Percentiles rank a stretch among this genome's conserved stretches.
phyloP scores from a whole-genome alignment of 1,284 basidiomycete genomes.

The Leccinum griseonigrum region DNA sequence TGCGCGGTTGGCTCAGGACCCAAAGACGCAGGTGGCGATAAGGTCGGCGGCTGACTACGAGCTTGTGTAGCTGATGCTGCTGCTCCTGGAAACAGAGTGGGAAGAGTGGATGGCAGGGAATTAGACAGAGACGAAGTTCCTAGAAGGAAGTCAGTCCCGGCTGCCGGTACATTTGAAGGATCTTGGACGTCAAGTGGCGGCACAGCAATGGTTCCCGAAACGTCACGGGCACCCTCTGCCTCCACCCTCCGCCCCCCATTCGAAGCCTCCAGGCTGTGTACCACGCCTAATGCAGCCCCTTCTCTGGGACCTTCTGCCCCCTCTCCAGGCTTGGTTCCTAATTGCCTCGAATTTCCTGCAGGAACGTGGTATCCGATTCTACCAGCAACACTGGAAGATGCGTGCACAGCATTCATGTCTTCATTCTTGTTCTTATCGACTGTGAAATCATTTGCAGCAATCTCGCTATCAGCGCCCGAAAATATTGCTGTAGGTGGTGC shows the following conservation, averaged over 20 bases:
- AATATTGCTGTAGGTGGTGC: conserved; percentile 11
- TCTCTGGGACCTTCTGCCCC: conserved; percentile 3
- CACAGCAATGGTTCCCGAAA: conserved; percentile 25
- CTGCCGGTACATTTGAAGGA: conserved; percentile 24
- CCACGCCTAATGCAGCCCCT: conserved; percentile 18
- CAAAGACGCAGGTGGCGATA: conserved; percentile 2
- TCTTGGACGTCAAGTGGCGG: conserved; percentile 14
- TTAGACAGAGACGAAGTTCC: conserved; percentile 16
- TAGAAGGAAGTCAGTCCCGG: conserved; percentile 12
- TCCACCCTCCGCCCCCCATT: conserved; percentile 10
- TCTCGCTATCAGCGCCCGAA: conserved; percentile 2
- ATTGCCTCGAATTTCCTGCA: background rate
- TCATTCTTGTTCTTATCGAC: conserved; percentile 8
- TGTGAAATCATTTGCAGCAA: background rate
- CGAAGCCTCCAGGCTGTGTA: conserved; percentile 23
- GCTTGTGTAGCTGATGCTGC: conserved; percentile 2
- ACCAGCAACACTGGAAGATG: conserved; percentile 8
- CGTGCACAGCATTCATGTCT: conserved; percentile 1
- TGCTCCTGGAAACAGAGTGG: conserved; percentile 8
- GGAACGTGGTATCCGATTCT: conserved; percentile 2
- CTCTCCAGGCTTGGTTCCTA: conserved; percentile 7
- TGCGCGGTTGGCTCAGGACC: conserved; percentile 3
- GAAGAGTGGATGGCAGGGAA: conserved; percentile 7
- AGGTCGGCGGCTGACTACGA: conserved; percentile 4
- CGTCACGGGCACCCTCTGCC: conserved; percentile 17